Base-by-base conservation (phyloP, 139 green algal genomes). In the Chlorella sp. region DNA sequence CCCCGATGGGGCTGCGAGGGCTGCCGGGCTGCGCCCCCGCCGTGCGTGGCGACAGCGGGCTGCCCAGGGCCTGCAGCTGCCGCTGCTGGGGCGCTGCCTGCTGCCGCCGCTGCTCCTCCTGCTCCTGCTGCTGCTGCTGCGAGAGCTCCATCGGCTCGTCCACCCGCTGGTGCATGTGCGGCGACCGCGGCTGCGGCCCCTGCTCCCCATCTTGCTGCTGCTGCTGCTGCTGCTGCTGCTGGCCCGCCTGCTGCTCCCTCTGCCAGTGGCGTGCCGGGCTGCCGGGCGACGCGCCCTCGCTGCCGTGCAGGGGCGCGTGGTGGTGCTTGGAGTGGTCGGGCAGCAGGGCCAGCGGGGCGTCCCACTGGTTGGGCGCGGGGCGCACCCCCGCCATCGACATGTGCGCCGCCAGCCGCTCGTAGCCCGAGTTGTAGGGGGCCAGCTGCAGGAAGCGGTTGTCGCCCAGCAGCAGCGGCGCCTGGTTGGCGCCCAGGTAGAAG, bases 381-480 rank as follows among this genome's bases (percentile, higher is more conserved):
- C 76, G 68, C 70, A 98, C 84, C n/a, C 94, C 91, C 34, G 90
- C 93, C 32, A 86, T 69, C 2, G 46, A 73, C 77, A 94, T 85
- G 85, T 98, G 95, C 11, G 68, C 89, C n/a, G 83, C 22, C 80
- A 96, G 91, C 41, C 87, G 85, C 80, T 94, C 91, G 76, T 96
- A 98, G 41, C 91, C 86, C 0, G 93, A 95, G 89, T 96, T 96
- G 90, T 94, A 94, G 3, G 95, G 95, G 17, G 93, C 95, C 73
- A 98, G 87, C 84, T 94, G 90, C 44, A 96, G 60, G 86, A 95
- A 95, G 87, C 92, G 91, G 87, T 93, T 96, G 91, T 96, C 94
- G 0, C 94, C 94, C 51, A 95, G 81, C 41, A 98, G 81, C 43
- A 91, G 54, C 6, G 94, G 94, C 92, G 92, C 89, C 36, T 90